Evolutionary conservation across 192 early-diverging fungal genomes (phyloP).

Genomic region (Coemansia sp.): DNA sequence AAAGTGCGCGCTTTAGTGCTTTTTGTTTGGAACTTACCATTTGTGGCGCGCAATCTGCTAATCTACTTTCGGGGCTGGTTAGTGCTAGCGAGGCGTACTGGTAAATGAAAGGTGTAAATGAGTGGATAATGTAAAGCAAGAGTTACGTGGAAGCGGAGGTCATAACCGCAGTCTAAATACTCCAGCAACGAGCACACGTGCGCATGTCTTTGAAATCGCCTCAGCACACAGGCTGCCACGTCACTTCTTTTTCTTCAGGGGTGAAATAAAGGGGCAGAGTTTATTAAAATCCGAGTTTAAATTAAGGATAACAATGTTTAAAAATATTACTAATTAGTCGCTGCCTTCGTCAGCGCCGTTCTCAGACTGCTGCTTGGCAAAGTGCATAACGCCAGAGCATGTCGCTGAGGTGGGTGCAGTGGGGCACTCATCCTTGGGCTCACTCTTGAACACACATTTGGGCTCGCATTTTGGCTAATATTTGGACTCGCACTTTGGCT

Average conservation of each 20-base stretch:
- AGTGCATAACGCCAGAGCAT: neutral
- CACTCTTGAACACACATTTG: neutral
- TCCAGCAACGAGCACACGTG: neutral
- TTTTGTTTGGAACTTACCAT: neutral
- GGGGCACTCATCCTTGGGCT: neutral
- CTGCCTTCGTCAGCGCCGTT: neutral
- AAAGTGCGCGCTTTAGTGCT: neutral
- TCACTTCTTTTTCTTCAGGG: neutral
- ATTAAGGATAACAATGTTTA: neutral
- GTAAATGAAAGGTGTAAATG: neutral
- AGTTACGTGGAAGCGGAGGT: neutral
- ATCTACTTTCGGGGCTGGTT: neutral
- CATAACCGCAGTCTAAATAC: neutral
- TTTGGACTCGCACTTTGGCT: neutral
- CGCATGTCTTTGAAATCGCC: neutral
- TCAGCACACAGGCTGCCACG: neutral
- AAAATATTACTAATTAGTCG: constrained; percentile 3
- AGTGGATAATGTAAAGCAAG: neutral
- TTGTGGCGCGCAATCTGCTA: neutral
- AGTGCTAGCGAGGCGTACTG: neutral
- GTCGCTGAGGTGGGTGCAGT: neutral
- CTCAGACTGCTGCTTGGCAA: neutral
- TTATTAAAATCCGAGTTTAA: neutral
- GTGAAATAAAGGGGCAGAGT: constrained; percentile 1
- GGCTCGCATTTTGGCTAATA: neutral